Evolutionary conservation across 352 stramenopile genomes (phyloP), one percentile per base, ranked within the genome.

Genomic region (Globisporangium radiosum): DNA sequence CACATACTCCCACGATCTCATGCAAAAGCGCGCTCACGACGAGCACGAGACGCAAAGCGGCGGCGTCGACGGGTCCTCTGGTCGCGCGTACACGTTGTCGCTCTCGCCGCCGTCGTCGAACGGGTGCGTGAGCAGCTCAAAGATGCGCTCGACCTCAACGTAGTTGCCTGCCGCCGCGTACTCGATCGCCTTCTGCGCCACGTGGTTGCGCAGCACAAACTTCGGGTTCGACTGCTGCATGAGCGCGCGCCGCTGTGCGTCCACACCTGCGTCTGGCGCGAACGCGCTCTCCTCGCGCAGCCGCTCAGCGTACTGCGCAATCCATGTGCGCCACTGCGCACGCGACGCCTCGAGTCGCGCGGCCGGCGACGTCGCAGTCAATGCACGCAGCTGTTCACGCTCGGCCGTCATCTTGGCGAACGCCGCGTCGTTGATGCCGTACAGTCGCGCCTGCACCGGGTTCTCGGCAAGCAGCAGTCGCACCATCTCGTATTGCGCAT

Each of bases 201-300:
- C 81, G 54, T 95, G 87, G 68, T 97, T 97, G 47, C 89, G 85
- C 25, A 96, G 64, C 7, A 96, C 77, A 57, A 88, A 96, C 58
- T 86, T 66, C 1, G 89, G 88, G 58, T 97, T 97, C 6, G 81
- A 73, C 2, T 57, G 44, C 15, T 71, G 64, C 87, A 96, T 96
- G 1, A 51, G 59, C 4, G 60, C 42, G 33, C 65, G 64, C 38
- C 80, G 80, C 50, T 75, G 70, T 43, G 71, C 54, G 25, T 73
- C 70, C 47, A 66, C 54, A 14, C 66, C 71, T 5, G 38, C 55
- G 60, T 82, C 73, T 19, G 55, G 66, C 19, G 51, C 54, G 19
- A 67, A 69, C 50, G 81, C 66, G 3, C 56, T 72, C 57, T 89
- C 75, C 0, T 77, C 55, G 43, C 75, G 61, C 47, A 89, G 54